These are phyloP conservation scores for Akanthomyces lecanii DNA, from an alignment of 2,329 filamentous ascomycete species.

Conservation along the genomic window DNA sequence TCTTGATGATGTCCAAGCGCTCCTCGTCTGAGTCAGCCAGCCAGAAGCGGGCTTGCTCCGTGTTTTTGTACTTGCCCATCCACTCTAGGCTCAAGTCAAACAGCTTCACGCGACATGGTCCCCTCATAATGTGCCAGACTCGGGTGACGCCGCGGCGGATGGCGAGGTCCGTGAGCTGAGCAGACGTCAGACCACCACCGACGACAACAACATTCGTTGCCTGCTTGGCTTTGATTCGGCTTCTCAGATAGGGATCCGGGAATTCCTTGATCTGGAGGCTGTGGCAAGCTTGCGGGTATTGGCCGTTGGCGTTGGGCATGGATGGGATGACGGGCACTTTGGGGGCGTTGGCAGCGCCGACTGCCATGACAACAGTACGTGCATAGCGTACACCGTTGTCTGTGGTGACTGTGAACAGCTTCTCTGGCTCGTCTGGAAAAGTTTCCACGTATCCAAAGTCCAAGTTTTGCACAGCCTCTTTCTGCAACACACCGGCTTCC, in stretches of 20 bases:
- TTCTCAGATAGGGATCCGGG: slow-evolving; percentile 47
- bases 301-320: slow-evolving; percentile 23
- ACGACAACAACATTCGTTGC: slow-evolving; percentile 65
- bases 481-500: slow-evolving; percentile 48
- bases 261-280: slow-evolving; percentile 59
- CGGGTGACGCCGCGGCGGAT: slow-evolving; percentile 61
- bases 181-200: slow-evolving; percentile 71
- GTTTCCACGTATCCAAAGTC: slow-evolving; percentile 49
- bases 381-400: slow-evolving; percentile 52
- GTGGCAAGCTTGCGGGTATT: slow-evolving; percentile 51
- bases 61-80: slow-evolving; percentile 80
- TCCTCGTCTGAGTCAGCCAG: slow-evolving; percentile 67
- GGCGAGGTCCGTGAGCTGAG: slow-evolving; percentile 66
- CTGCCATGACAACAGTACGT: slow-evolving; percentile 62
- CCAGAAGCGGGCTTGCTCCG: slow-evolving; percentile 73
- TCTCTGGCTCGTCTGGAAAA: slow-evolving; percentile 42
- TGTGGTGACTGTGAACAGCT: slow-evolving; percentile 62
- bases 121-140: slow-evolving; percentile 67
- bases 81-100: slow-evolving; percentile 74
- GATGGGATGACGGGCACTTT: slow-evolving; percentile 38
- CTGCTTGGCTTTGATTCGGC: slow-evolving; percentile 40
- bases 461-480: slow-evolving; percentile 59
- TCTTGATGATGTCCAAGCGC: slow-evolving; percentile 59
- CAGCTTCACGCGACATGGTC: slow-evolving; percentile 59
- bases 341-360: slow-evolving; percentile 64